Evolutionary conservation across 495 filamentous ascomycete genomes (phyloP), one percentile per base, ranked within the genome.

Genomic region (Margaritispora aquatica): DNA sequence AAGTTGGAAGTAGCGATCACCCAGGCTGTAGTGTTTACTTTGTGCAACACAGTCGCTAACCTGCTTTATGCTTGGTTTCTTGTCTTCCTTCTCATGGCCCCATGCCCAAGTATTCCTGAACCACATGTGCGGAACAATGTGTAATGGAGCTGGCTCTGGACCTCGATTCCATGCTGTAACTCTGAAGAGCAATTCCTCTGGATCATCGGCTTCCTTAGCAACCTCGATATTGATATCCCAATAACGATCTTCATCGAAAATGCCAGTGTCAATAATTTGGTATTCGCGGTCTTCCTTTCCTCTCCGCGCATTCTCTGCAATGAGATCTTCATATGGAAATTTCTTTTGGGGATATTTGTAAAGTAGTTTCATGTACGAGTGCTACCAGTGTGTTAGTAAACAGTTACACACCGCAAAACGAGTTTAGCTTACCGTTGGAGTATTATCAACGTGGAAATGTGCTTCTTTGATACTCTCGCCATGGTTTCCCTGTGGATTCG

Each of bases 211-310:
- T 64, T 96, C 93, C 74, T 97, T 97, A 36, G 92, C 93, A 8
- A 88, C 92, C 74, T 97, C 93, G 62, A 97, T 96, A 70, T 93
- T 87, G 68, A 96, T 96, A 70, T 97, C 93, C 88, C 91, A 97
- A 73, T 97, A 97, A 52, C 86, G 76, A 67, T 94, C 87, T 17
- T 96, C 90, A n/a, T 90, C 79, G 67, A 97, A 97, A 55, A 88
- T 75, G n/a, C 86, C 90, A 0, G 92, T 95, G 68, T 97, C 94
- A 29, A 93, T 78, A 41, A 97, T 77, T 70, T 96, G 92, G 72
- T 96, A 97, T 68, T 97, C 93, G 26, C 79, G 82, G 41, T 96
- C 93, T 57, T 81, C 63, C 64, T 83, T 87, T 44, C 80, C 77
- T 20, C 92, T 87, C 55, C 77, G 81, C 26, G 85, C 89, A 68